phyloP scores from a whole-genome alignment of 805 yeast species.

The Osmozyma mogii region DNA sequence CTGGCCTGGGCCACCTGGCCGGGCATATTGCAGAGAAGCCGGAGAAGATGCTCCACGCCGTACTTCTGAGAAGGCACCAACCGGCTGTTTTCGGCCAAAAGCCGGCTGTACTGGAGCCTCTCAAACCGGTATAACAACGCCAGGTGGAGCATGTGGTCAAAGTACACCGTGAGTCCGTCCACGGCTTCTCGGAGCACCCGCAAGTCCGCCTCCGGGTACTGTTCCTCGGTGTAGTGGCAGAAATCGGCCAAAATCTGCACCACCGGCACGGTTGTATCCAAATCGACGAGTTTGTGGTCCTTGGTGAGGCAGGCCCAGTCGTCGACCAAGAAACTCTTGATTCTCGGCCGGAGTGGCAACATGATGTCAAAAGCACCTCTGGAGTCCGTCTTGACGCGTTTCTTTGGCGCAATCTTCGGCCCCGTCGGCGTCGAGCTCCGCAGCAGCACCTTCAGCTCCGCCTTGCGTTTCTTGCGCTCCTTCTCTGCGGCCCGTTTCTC shows the following conservation, averaged over 20 bases:
- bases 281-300: conserved; percentile 57
- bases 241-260: conserved; percentile 46
- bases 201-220: conserved; percentile 20
- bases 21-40: conserved; percentile 74
- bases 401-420: conserved; percentile 6
- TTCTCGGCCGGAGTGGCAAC: conserved; percentile 51
- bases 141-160: conserved; percentile 65
- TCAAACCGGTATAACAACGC: conserved; percentile 69
- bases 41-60: conserved; percentile 74
- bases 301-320: conserved; percentile 93
- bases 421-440: conserved; percentile 1
- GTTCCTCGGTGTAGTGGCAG: too few species aligned
- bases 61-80: conserved; percentile 33
- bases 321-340: conserved; percentile 70
- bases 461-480: conserved; percentile 27
- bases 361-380: conserved; percentile 39
- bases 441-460: conserved; percentile 39
- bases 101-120: conserved; percentile 59
- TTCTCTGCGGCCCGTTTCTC: conserved; percentile 5
- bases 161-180: conserved; percentile 62
- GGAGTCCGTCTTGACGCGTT: conserved; percentile 8
- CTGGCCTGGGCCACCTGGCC: conserved; percentile 71
- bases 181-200: conserved; percentile 55
- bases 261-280: conserved; percentile 57
- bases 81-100: conserved; percentile 32